phyloP scores from a whole-genome alignment of 345 rosid genomes.

The sweet orange (Citrus sinensis) region DVS_A1.0 CM039161.1:21742001-21742500 shows the following conservation, averaged over 20 bases:
- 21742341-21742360: background rate
- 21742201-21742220: conserved; percentile 16
- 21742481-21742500: no score
- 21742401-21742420: background rate
- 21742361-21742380: conserved; percentile 12
- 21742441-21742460: no score
- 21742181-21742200: conserved; percentile 13
- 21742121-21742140: background rate
- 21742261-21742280: background rate
- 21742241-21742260: background rate
- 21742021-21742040: background rate
- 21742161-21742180: conserved; percentile 13
- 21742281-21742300: background rate
- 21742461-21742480: no score
- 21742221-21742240: conserved; percentile 4
- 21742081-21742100: background rate
- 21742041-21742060: conserved; percentile 17
- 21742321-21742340: no score
- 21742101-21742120: conserved; percentile 8
- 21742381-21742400: conserved; percentile 21
- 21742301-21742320: no score
- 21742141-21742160: background rate
- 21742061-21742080: conserved; percentile 5
- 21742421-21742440: background rate
- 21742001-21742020: background rate